Conservation (phyloP, 108 stramenopile species). For the Cyclotella sp. region DNA sequence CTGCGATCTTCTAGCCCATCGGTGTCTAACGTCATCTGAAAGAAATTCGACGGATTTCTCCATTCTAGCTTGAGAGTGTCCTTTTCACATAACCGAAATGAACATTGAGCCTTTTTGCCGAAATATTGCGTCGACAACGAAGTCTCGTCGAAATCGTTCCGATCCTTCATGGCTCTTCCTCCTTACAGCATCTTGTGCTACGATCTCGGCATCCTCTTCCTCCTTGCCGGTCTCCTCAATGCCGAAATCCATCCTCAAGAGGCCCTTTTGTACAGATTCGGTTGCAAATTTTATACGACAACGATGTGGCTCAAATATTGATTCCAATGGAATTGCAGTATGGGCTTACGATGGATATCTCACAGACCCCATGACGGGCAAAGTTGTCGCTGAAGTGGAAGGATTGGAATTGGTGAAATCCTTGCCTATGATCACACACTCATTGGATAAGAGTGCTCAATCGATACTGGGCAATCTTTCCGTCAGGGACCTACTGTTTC, state of each 20-base stretch:
- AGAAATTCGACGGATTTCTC: too few relatives aligned
- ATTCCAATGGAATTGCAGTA: conserved; percentile 13
- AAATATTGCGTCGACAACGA: too few relatives aligned
- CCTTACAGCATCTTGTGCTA: too few relatives aligned
- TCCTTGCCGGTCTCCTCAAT: neutral
- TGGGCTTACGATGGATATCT: conserved; percentile 59
- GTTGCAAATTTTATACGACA: conserved; percentile 23
- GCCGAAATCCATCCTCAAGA: neutral
- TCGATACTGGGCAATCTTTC: conserved; percentile 26
- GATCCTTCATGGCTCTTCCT: too few relatives aligned
- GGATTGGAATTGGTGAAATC: conserved; percentile 69
- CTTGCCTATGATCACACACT: conserved; percentile 34
- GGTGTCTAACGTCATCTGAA: too few relatives aligned
- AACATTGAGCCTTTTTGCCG: too few relatives aligned
- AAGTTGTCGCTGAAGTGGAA: conserved; percentile 68
- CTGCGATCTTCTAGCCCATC: too few relatives aligned
- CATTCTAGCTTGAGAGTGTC: too few relatives aligned
- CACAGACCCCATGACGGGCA: conserved; percentile 74
- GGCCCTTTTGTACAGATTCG: conserved; percentile 18
- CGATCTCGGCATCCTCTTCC: conserved; percentile 1
- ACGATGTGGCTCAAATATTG: conserved; percentile 16
- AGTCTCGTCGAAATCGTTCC: too few relatives aligned
- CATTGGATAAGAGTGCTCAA: conserved; percentile 2
- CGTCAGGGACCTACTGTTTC: conserved; percentile 23
- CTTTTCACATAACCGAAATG: too few relatives aligned